Conservation (phyloP, 73 alveolate genomes). For the Paramecium sexaurelia region DNA sequence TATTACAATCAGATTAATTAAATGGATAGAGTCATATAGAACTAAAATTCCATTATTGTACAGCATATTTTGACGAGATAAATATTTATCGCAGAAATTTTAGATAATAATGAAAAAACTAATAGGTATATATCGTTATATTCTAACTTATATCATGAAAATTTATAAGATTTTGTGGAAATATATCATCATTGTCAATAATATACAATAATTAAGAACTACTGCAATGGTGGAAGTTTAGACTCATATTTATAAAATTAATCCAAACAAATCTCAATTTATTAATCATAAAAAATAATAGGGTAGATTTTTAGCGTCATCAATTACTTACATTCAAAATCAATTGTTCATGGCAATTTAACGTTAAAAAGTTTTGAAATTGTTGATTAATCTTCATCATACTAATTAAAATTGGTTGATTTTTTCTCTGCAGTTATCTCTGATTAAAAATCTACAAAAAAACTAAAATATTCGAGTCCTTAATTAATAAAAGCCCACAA, state of each 20-base stretch:
- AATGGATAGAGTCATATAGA: neutral
- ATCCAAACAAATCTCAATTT: neutral
- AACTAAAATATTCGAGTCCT: neutral
- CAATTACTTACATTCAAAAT: neutral
- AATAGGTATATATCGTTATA: neutral
- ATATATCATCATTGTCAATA: neutral
- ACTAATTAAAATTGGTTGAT: neutral
- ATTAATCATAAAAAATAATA: neutral
- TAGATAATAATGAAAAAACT: neutral
- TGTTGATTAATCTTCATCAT: neutral
- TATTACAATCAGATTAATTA: neutral
- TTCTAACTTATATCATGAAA: neutral
- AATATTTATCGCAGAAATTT: neutral
- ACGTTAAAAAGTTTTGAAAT: neutral
- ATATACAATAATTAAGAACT: neutral
- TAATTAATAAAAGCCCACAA: neutral
- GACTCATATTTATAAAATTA: neutral
- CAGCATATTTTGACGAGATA: slow-evolving; percentile 2
- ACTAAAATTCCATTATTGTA: neutral
- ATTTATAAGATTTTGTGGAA: neutral
- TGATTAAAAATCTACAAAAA: neutral
- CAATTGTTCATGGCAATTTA: slow-evolving; percentile 1
- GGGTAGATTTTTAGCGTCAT: neutral
- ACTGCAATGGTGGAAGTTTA: neutral
- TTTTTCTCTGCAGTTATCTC: neutral